These are phyloP conservation scores for Phytophthora pinifolia DNA, from an alignment of 352 stramenopile species.

Conservation along the genomic window DNA sequence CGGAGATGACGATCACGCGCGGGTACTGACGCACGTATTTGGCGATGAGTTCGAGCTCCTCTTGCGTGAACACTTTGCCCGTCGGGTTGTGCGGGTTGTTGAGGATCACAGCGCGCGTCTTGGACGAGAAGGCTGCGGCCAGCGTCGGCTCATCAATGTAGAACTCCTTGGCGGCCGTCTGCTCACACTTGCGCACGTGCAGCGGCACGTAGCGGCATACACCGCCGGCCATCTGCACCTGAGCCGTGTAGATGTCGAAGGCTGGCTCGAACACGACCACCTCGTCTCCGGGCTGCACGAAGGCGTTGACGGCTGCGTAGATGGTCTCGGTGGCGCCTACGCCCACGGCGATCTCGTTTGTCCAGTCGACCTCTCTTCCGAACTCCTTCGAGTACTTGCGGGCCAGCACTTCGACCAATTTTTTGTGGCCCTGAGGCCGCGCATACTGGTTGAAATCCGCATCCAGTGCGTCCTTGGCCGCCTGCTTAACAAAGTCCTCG, in stretches of 20 bases:
- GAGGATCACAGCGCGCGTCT: constrained; percentile 94
- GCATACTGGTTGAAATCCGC: constrained; percentile 95
- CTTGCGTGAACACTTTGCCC: constrained; percentile 95
- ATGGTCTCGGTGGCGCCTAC: constrained; percentile 95
- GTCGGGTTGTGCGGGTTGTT: constrained; percentile 99
- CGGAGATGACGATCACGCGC: constrained; percentile 93
- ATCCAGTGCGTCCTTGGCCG: constrained; percentile 91
- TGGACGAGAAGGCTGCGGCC: constrained; percentile 84
- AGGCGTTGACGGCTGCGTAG: constrained; percentile 91
- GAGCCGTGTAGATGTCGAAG: constrained; percentile 96
- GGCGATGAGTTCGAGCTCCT: constrained; percentile 94
- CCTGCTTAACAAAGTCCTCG: constrained; percentile 93
- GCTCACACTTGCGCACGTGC: constrained; percentile 35
- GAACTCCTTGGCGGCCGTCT: constrained; percentile 55
- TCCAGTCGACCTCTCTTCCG: constrained; percentile 83
- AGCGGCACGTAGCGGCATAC: constrained; percentile 87
- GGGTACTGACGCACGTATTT: constrained; percentile 82
- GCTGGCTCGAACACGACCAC: constrained; percentile 97
- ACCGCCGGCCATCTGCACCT: constrained; percentile 84
- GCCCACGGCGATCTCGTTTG: constrained; percentile 93
- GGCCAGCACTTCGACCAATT: constrained; percentile 84
- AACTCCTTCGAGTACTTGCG: constrained; percentile 91
- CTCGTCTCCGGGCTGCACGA: constrained; percentile 95
- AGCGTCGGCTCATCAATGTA: constrained; percentile 88
- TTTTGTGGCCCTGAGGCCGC: constrained; percentile 86